Base-by-base conservation (phyloP, 2,329 filamentous ascomycete species). In the Aspergillus novoparasiticus region DNA sequence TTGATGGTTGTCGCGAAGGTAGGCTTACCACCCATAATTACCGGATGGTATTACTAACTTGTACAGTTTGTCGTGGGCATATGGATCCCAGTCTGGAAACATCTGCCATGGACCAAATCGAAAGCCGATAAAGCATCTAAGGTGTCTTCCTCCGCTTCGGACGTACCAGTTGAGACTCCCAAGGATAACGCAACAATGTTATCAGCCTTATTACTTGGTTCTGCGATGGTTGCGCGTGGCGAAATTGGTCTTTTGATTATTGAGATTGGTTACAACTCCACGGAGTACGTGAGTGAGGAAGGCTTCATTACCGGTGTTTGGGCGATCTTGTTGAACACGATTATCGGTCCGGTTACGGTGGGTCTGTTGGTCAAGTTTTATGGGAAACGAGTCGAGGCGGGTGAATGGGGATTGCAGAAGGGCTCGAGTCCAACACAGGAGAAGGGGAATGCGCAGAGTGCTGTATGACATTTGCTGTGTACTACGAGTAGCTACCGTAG, bases 281-380 rank as follows among this genome's bases (percentile, higher is more conserved):
- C 73, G 2, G 73, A 75, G 36, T 80, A 81, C 1, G 80, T 84
- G 23, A 79, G 83, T 30, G 64, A 73, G 21, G 71, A 71, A 0
- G 71, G 67, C 0, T 73, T 73, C 28, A 70, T 72, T 32, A 72
- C 73, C 14, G 72, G 66, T 0, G 69, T 76, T 0, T 76, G 74
- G 74, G 74, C 74, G 0, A 76, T 76, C 46, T 64, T 76, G 12
- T 60, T 76, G 1, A 76, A 76, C 48, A 76, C 74, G 4, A 75
- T 76, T 10, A 68, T 75, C 26, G 72, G 71, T 3, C 72, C 74
- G 6, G 67, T 73, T 4, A 60, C 61, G 0, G 73, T 75, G 6
- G 73, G 73, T 4, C 39, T 73, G 11, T 56, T 74, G 34, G 71
- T 73, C 43, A 70, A 68, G 43, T 64, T 64, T 12, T 68, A 68